Base-by-base conservation (phyloP, 1,284 basidiomycete species). In the Moniliella sp. region DNA sequence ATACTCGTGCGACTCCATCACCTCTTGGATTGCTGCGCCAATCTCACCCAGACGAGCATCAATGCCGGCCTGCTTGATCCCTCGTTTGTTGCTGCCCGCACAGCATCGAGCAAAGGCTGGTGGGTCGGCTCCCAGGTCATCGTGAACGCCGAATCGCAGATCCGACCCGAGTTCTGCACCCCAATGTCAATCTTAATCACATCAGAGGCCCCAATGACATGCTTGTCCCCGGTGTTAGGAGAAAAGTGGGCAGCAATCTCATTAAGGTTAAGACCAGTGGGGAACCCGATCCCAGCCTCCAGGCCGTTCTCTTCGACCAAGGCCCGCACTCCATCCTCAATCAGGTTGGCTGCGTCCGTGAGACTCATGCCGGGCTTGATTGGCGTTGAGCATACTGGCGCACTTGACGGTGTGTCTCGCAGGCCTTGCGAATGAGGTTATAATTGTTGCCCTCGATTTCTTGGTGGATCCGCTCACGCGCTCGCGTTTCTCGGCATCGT, bases 1-100 rank as follows among this genome's bases (percentile, higher is more conserved):
- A 12, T 97, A 84, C 61, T 97, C 91, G 58, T 94, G 93, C 3
- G 79, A 83, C 61, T 94, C 86, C 91, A 99, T 97, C 2, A 84
- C 86, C 62, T 99, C 91, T 61, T 99, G 88, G 39, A 97, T 86
- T 25, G 72, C 71, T 0, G 74, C 84, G 4, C 76, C 91, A 23
- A 99, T 70, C 57, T 97, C 88, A 39, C 83, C 84, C 29, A 97
- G 68, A 28, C 86, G 73, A 1, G 80, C 81, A 53, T 97, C 91
- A 49, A 99, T 94, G 3, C 91, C 91, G 4, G 88, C 79, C 10
- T 36, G 41, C 18, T 36, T 32, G 28, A 59, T 69, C 83, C 83
- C 1, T 81, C 78, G 45, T 94, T 73, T 2, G 91, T 97, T 2
- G 91, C 84, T 27, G 82, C 88, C 57, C 75, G 76, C 37, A 91